phyloP scores from a whole-genome alignment of 305 asterid species.

The Fraxinus sp. region DNA sequence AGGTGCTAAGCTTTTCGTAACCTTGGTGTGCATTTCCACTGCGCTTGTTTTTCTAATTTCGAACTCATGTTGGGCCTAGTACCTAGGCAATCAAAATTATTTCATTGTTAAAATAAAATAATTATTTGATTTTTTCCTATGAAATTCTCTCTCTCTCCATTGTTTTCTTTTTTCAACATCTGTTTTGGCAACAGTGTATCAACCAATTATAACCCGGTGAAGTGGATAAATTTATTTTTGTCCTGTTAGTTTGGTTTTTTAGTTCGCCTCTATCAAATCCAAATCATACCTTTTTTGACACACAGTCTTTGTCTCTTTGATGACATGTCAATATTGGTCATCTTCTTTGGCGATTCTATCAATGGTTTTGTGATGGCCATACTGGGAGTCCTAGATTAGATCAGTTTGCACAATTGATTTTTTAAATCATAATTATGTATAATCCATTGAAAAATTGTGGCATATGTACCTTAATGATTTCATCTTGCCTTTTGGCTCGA shows the following conservation, averaged over 20 bases:
- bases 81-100: neutral
- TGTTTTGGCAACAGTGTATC: neutral
- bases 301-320: neutral
- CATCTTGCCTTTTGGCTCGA: conserved; percentile 9
- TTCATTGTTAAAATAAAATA: neutral
- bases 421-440: neutral
- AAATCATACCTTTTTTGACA: neutral
- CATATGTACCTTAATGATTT: neutral
- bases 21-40: neutral
- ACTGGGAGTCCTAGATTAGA: neutral
- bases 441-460: neutral
- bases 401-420: neutral
- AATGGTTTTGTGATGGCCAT: neutral
- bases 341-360: neutral
- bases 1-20: neutral
- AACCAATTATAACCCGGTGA: conserved; percentile 54
- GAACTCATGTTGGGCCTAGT: neutral
- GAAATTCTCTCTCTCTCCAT: neutral
- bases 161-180: neutral
- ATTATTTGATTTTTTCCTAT: neutral
- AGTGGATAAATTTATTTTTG: conserved; percentile 87
- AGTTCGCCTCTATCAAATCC: neutral
- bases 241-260: neutral
- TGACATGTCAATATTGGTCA: neutral
- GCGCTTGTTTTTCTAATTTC: neutral